Base-by-base conservation (phyloP, 345 rosid species). In the Heritiera fomes region DNA sequence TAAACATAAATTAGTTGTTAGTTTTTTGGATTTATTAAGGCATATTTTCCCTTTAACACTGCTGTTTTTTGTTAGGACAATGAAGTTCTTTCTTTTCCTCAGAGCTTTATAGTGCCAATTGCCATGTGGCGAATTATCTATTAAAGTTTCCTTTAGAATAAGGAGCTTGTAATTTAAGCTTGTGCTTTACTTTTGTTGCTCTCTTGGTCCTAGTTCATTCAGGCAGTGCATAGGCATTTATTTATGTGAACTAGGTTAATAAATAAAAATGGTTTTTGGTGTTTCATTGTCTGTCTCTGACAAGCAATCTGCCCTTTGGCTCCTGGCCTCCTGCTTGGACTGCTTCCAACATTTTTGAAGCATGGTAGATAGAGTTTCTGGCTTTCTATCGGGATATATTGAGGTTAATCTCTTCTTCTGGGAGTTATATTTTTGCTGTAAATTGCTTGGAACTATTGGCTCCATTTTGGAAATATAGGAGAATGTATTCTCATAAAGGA, bases 251-350 rank as follows among this genome's bases (percentile, higher is more conserved):
- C n/a, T 69, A 45, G 34, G 28, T 23, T 41, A 18, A 43, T 43
- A 2, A 46, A n/a, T 45, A 4, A 20, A n/a, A 45, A 69, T 69
- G 73, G 34, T 69, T 17, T 15, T 43, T 43, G 73, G 30, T 46
- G 50, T 2, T 69, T 41, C 38, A 30, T 59, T 20, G 13, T 20
- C 63, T 23, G 73, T 18, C 56, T 23, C 32, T 46, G 40, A 69
- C 55, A 69, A 43, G 38, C 56, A 20, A n/a, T 68, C 1, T 43
- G 55, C 15, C 73, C 9, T 13, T 40, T 17, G 40, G 30, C 34
- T 59, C 34, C 63, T 59, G 63, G 40, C 12, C 14, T 59, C 34
- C 63, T 59, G 63, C 65, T 60, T 60, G 65, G 15, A 60, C 65
- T 60, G 38, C 65, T 60, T 59, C 14, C 34, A 4, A 11, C 7